A percentile compares a stretch with the other conserved stretches of the same genome.
Conservation (phyloP, 2,329 filamentous ascomycete species). For the Hymenoscyphus linearis region DNA sequence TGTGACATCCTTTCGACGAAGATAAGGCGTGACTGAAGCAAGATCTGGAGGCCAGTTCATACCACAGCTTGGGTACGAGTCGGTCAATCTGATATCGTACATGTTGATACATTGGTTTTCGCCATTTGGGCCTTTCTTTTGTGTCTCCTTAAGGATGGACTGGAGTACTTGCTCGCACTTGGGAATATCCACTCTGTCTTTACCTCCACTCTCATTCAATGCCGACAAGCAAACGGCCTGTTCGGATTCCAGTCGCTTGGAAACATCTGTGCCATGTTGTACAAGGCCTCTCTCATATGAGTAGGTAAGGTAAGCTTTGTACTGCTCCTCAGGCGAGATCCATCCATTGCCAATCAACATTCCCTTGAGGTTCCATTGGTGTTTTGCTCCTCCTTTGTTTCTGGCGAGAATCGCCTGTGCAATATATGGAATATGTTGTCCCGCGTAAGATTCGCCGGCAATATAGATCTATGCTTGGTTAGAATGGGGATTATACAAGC, state of each 20-base stretch:
- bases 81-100: conserved; percentile 88
- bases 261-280: conserved; percentile 56
- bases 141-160: conserved; percentile 63
- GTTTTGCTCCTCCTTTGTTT: conserved; percentile 58
- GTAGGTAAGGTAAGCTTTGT: conserved; percentile 77
- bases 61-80: conserved; percentile 77
- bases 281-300: conserved; percentile 73
- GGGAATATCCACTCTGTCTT: conserved; percentile 58
- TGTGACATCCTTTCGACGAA: conserved; percentile 74
- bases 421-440: conserved; percentile 96
- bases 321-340: conserved; percentile 89
- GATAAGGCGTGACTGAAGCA: conserved; percentile 69
- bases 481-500: conserved; percentile 14
- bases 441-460: conserved; percentile 93
- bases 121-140: conserved; percentile 46
- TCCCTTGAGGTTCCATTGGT: conserved; percentile 73
- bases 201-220: conserved; percentile 53
- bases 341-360: conserved; percentile 95
- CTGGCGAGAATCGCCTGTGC: conserved; percentile 84
- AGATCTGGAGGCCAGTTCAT: conserved; percentile 98
- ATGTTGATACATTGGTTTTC: conserved; percentile 74
- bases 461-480: conserved; percentile 68
- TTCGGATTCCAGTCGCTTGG: conserved; percentile 61
- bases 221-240: conserved; percentile 62
- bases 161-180: conserved; percentile 75